Conservation (phyloP, 768 basidiomycete species). For the Russula earlei region DNA sequence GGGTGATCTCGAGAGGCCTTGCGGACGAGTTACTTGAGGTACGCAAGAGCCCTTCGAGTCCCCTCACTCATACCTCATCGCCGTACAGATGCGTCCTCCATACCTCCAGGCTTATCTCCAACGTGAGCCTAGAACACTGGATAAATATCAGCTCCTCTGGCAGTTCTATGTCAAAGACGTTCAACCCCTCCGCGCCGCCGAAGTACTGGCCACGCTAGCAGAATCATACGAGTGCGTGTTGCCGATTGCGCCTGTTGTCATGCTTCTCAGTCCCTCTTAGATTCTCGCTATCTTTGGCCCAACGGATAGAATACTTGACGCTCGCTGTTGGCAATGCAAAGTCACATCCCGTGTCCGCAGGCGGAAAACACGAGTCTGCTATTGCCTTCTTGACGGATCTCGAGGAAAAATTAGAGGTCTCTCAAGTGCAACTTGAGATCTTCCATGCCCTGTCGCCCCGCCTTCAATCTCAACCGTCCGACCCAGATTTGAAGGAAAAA, state of each 20-base stretch:
- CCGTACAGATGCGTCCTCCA: conserved; percentile 63
- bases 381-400: conserved; percentile 91
- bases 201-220: conserved; percentile 73
- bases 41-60: conserved; percentile 21
- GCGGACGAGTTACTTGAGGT: conserved; percentile 91
- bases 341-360: conserved; percentile 75
- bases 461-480: conserved; percentile 39
- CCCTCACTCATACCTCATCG: background rate
- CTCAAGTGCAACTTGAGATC: conserved; percentile 92
- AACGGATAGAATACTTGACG: conserved; percentile 84
- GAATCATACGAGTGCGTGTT: conserved; percentile 68
- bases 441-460: conserved; percentile 58
- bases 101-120: conserved; percentile 85
- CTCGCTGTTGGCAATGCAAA: conserved; percentile 94
- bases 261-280: conserved; percentile 28
- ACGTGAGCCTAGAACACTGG: conserved; percentile 67
- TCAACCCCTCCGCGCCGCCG: conserved; percentile 79
- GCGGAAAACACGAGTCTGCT: conserved; percentile 77
- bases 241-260: background rate
- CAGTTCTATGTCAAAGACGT: conserved; percentile 93
- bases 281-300: conserved; percentile 57
- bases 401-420: conserved; percentile 95
- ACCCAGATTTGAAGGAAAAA: conserved; percentile 47
- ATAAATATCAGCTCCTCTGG: conserved; percentile 88
- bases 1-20: conserved; percentile 72